Evolutionary conservation across 768 basidiomycete genomes (phyloP), one percentile per base, ranked within the genome.

Genomic region (Mycena rebaudengoi): DNA sequence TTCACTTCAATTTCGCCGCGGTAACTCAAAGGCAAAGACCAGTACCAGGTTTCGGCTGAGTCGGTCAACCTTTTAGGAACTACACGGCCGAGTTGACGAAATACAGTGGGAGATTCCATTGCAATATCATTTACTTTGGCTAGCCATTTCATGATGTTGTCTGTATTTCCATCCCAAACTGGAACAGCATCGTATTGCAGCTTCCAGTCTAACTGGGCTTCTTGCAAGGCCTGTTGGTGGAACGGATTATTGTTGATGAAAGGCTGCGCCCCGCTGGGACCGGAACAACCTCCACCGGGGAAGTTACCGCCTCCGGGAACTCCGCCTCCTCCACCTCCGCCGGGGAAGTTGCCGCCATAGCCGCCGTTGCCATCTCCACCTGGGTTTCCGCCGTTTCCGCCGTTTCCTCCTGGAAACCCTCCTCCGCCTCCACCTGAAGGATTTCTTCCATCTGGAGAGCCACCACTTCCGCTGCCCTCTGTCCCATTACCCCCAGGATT

Each of bases 11-110:
- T 65, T 3, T 29, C 13, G 5, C 55, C 32, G 8, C 63, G 54
- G 37, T 43, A 25, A 18, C 16, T 70, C 59, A 11, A 66, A 68
- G 33, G 35, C 18, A 37, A 37, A 37, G 35, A 37, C 35, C 66
- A 76, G 52, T 75, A 78, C 77, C 78, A 79, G 5, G 48, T 50
- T 51, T 75, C 73, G 2, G 76, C 74, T 5, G 59, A 44, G 25
- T 69, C 70, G 29, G 60, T 16, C 18, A 68, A 71, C 23, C 75
- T 49, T 14, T 64, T 61, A 13, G 78, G 78, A 10, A 78, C 71
- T 4, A 76, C 37, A 20, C 12, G 35, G 37, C 78, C 78, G 8
- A 78, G 61, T 46, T 78, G 72, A 35, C 62, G 16, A 52, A 32
- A 37, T 10, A 37, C 35, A 37, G 35, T 37, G 18, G 10, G 18